Base-by-base conservation (phyloP, 768 basidiomycete species). In the Candolleomyces aberdarensis region DNA sequence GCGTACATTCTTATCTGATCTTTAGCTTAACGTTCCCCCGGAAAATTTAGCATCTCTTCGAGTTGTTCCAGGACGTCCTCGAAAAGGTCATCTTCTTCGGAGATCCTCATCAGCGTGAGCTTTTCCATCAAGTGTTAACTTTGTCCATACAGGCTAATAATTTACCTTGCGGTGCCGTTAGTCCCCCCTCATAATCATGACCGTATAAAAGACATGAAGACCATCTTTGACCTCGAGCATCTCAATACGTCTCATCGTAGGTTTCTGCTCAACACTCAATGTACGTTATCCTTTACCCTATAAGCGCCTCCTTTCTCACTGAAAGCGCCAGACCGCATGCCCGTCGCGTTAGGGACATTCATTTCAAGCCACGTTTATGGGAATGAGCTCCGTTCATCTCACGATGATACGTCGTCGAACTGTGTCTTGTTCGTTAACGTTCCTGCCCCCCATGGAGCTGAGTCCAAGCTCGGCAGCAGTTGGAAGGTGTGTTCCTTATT, bases 101-200 rank as follows among this genome's bases (percentile, higher is more conserved):
- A 0, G 83, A 85, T 67, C 81, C 81, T 0, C 75, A 78, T 48
- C 84, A 85, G 70, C 70, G 84, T 82, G 68, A 51, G 79, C 1
- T 7, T 9, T 17, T 6, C 44, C 62, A 7, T 65, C 19, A 13
- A 65, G 26, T 26, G 26, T 26, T 3, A 3, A 1, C 26, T 26
- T 1, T 26, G 26, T 26, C 20, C 26, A 41, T n/a, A n/a, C 17
- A 36, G 29, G 11, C 51, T 6, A 8, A 10, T 31, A 43, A 56
- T 15, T 26, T 17, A 5, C 48, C 58, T 51, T 19, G 53, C 5
- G 15, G 15, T 44, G 26, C 47, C 13, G 9, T 10, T 58, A 85
- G 84, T 85, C 3, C 81, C 84, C 3, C 84, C 84, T 0, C 82
- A 74, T 68, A 83, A 83, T 3, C 63, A 78, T 51, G 79, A 81